These are phyloP conservation scores for Aspergillus luchuensis DNA, from an alignment of 2,329 filamentous ascomycete species.

Conservation along the genomic window DNA sequence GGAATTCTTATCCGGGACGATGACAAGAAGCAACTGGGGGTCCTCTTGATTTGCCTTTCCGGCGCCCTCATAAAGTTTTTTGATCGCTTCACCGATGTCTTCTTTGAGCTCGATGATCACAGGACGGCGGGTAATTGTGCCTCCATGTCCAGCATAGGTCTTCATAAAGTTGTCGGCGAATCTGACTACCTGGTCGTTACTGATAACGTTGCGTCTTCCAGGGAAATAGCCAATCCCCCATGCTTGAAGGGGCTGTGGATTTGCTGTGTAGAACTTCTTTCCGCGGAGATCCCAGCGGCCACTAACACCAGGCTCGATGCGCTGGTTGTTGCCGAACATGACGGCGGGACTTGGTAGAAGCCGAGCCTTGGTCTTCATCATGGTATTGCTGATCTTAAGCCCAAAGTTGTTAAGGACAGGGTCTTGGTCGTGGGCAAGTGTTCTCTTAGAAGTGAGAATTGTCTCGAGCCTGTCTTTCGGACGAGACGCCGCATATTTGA, in stretches of 20 bases:
- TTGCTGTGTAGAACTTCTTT: constrained; percentile 72
- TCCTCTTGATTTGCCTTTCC: constrained; percentile 53
- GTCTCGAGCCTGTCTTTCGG: constrained; percentile 68
- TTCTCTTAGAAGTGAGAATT: constrained; percentile 67
- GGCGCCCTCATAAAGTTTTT: constrained; percentile 60
- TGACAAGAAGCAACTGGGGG: constrained; percentile 78
- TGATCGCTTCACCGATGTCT: constrained; percentile 57
- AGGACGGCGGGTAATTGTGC: constrained; percentile 52
- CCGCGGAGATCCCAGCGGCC: constrained; percentile 88
- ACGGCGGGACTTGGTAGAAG: constrained; percentile 72
- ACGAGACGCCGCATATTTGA: constrained; percentile 84
- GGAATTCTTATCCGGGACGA: constrained; percentile 71
- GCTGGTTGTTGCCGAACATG: constrained; percentile 61
- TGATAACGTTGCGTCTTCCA: constrained; percentile 53
- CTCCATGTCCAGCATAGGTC: constrained; percentile 64
- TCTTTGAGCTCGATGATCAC: constrained; percentile 44
- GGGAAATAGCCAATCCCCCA: constrained; percentile 77
- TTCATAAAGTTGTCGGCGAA: constrained; percentile 65
- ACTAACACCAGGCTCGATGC: constrained; percentile 61
- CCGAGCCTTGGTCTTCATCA: constrained; percentile 69
- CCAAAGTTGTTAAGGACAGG: constrained; percentile 72
- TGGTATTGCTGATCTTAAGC: constrained; percentile 65
- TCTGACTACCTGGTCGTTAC: constrained; percentile 48
- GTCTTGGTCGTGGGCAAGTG: constrained; percentile 70
- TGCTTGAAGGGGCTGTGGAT: constrained; percentile 62